phyloP scores from a whole-genome alignment of 2,329 filamentous ascomycete genomes.

The Rutstroemia sydowiana region DNA sequence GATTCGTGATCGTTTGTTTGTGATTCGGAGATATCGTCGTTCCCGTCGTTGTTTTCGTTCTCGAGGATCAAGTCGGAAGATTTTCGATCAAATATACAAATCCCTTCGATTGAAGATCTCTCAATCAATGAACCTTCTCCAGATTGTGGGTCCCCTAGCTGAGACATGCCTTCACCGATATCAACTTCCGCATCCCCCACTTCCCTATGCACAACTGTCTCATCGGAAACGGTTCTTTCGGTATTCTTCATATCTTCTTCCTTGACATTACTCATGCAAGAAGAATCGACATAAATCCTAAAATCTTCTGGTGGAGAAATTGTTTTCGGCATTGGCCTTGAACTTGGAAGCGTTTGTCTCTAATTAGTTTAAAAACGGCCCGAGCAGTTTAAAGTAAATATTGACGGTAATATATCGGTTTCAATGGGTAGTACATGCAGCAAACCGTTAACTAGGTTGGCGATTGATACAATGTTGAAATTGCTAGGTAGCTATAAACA shows the following conservation, averaged over 20 bases:
- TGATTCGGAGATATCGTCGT: conserved; percentile 7
- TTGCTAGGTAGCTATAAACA: conserved; percentile 3
- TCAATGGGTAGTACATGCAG: conserved; percentile 23
- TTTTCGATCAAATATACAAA: neutral
- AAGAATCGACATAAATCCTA: conserved; percentile 27
- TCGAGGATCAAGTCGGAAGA: conserved; percentile 10
- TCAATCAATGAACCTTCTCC: neutral
- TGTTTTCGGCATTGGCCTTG: conserved; percentile 19
- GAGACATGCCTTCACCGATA: conserved; percentile 4
- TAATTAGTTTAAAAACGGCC: neutral
- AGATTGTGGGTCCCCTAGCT: neutral
- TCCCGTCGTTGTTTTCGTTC: conserved; percentile 8
- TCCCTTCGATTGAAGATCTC: neutral
- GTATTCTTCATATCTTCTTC: conserved; percentile 4
- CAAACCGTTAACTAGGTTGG: conserved; percentile 15
- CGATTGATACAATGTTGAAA: conserved; percentile 1
- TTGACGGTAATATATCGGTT: conserved; percentile 7
- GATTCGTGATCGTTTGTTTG: neutral
- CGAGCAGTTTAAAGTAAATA: conserved; percentile 17
- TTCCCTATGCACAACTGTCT: conserved; percentile 23
- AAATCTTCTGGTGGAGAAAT: conserved; percentile 19
- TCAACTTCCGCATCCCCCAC: conserved; percentile 1
- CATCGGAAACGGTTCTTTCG: conserved; percentile 12
- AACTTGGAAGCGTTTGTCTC: too few species aligned
- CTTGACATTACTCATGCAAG: conserved; percentile 19